Percentiles rank a stretch among this genome's conserved stretches.
Conservation (phyloP, 1,284 basidiomycete genomes). For the Ustilago hordei region DNA sequence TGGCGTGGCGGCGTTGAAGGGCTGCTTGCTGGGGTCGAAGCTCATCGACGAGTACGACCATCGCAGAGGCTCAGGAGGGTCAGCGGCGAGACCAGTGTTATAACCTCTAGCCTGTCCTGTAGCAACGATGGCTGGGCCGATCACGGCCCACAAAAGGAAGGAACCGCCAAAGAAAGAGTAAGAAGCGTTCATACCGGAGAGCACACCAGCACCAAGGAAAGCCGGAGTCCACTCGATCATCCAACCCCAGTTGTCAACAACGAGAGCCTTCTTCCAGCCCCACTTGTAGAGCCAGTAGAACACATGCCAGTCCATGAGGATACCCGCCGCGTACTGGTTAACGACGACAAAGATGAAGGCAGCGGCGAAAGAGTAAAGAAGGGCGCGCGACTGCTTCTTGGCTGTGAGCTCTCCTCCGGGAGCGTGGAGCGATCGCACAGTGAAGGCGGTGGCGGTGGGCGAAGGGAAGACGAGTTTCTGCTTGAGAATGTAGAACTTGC, state of each 20-base stretch:
- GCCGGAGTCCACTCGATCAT: conserved; percentile 74
- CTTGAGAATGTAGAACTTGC: conserved; percentile 77
- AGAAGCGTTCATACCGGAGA: conserved; percentile 77
- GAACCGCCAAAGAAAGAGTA: conserved; percentile 77
- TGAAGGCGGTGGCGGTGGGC: conserved; percentile 78
- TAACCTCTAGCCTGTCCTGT: conserved; percentile 53
- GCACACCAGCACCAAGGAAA: conserved; percentile 78
- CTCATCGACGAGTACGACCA: conserved; percentile 47
- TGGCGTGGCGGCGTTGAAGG: conserved; percentile 73
- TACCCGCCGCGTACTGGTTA: conserved; percentile 75
- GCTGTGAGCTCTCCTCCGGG: conserved; percentile 70
- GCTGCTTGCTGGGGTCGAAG: conserved; percentile 47
- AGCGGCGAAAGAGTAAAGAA: conserved; percentile 73
- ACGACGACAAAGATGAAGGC: conserved; percentile 75
- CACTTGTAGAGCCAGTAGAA: conserved; percentile 74
- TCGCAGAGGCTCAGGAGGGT: conserved; percentile 36
- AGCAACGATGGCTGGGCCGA: conserved; percentile 74
- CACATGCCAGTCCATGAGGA: conserved; percentile 78
- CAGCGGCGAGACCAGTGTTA: conserved; percentile 20
- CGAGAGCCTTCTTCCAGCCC: conserved; percentile 76
- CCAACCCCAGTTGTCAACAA: conserved; percentile 73
- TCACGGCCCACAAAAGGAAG: conserved; percentile 77
- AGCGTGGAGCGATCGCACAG: conserved; percentile 76
- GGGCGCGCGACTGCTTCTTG: conserved; percentile 75
- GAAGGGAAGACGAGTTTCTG: conserved; percentile 79